Evolutionary conservation across 2,329 filamentous ascomycete species (phyloP), one percentile per base, ranked within the genome.

Genomic region (Sarocladium strictum): DNA sequence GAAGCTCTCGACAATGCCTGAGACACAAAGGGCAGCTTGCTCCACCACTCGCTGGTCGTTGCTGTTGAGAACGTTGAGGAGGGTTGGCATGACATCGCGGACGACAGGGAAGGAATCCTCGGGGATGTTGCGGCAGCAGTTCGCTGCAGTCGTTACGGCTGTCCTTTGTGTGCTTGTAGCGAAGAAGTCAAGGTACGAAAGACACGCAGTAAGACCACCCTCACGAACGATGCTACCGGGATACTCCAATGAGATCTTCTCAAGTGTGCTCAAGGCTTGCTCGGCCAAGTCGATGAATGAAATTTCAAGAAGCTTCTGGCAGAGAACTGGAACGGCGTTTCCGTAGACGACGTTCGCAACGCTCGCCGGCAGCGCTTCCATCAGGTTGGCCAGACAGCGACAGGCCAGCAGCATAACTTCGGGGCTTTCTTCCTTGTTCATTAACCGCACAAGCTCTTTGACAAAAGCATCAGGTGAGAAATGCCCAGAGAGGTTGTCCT

Each of bases 331-430:
- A 4, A 99, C 94, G 32, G 94, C 94, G 51, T 91, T 90, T n/a
- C 92, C 93, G 67, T 97, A 97, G 3, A 97, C 94, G 14, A 99
- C 91, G 67, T 96, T 97, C 12, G 91, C 89, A 50, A 94, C 94
- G 55, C 93, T 93, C 32, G 90, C 86, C 19, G 94, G 92, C 27
- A 99, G 76, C 24, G 93, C 95, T 69, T 99, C 94, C 94, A 99
- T 99, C 54, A 99, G 72, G 67, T 99, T 97, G 57, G 94, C 94
- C 63, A 99, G 81, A 69, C 90, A 97, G 57, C 95, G 88, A 67
- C 94, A 99, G 19, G 94, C 93, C 57, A 97, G 79, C 12, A 99
- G 84, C 93, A 97, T 97, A 58, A 97, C 90, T 69, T 99, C 94
- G 0, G 92, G 89, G 62, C 96, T 97, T 67, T 95, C 91, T 63